Evolutionary conservation across 805 yeast species (phyloP).

Genomic region (Ogataea pilisensis): DNA sequence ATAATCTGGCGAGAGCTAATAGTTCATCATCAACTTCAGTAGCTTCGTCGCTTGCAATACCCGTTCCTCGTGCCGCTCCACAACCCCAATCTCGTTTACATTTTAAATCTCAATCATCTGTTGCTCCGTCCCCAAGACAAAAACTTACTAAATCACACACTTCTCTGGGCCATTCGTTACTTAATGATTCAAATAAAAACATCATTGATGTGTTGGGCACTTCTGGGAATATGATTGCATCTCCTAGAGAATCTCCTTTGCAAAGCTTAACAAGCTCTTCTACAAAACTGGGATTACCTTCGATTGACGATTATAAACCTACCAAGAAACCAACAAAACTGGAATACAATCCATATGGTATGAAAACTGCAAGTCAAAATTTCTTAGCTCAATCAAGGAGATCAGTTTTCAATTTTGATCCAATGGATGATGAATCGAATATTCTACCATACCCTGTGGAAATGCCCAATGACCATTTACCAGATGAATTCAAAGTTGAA

Average conservation of each 20-base stretch:
- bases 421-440: constrained; percentile 38
- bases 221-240: constrained; percentile 21
- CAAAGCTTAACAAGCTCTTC: constrained; percentile 4
- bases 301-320: constrained; percentile 24
- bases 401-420: constrained; percentile 15
- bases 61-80: too few species aligned
- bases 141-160: constrained; percentile 9
- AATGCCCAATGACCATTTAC: constrained; percentile 66
- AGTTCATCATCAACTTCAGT: too few species aligned
- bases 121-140: constrained; percentile 2
- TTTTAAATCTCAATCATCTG: too few species aligned
- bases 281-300: constrained; percentile 27
- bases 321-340: constrained; percentile 32
- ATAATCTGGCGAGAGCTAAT: too few species aligned
- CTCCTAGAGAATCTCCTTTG: constrained; percentile 18
- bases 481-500: constrained; percentile 49
- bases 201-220: constrained; percentile 20
- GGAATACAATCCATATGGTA: constrained; percentile 65
- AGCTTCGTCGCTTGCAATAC: too few species aligned
- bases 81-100: too few species aligned
- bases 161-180: constrained; percentile 7
- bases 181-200: constrained; percentile 11
- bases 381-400: background rate
- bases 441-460: constrained; percentile 62
- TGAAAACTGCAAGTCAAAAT: constrained; percentile 31